Evolutionary conservation across 1,284 basidiomycete species (phyloP), one percentile per base, ranked within the genome.

Genomic region (Thelephora terrestris): DNA sequence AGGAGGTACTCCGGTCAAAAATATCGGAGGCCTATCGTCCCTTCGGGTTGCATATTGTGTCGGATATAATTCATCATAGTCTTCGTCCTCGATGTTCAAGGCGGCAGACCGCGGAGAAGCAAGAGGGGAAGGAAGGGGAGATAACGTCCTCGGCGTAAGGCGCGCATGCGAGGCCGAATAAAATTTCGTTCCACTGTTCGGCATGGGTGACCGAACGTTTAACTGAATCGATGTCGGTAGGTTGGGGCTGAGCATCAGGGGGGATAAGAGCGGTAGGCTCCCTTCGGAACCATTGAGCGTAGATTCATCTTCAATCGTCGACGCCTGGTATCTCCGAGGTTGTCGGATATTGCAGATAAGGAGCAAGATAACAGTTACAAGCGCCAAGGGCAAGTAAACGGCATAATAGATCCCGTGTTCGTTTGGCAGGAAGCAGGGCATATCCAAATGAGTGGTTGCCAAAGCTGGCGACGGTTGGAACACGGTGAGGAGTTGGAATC

Each of bases 401-500:
- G 64, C 61, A 20, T 68, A 60, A 61, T 79, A 81, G 43, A 79
- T 73, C 36, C 67, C 66, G 27, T 74, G 58, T 53, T 80, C 78
- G 60, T 80, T 71, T 0, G 80, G 81, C 3, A 84, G 66, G 50
- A 75, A 56, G 59, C 81, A 84, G 6, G 71, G 68, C 25, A 61
- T 57, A 54, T 79, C 70, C 16, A 42, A 42, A 21, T 42, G 25
- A 9, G 39, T 42, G 21, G 39, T 23, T 2, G 39, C n/a, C 17
- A 20, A 21, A 20, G 9, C 25, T 5, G 18, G 47, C 35, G 2
- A 35, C 23, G 68, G 67, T 7, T 69, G 62, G 14, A 69, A 61
- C 24, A 83, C 71, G 3, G 79, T 76, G 45, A 85, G 67, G n/a
- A 85, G 69, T 54, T 80, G 76, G 59, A 81, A 78, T 21, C 80